phyloP scores from a whole-genome alignment of 345 rosid species.

The Limnanthes douglasii region DNA sequence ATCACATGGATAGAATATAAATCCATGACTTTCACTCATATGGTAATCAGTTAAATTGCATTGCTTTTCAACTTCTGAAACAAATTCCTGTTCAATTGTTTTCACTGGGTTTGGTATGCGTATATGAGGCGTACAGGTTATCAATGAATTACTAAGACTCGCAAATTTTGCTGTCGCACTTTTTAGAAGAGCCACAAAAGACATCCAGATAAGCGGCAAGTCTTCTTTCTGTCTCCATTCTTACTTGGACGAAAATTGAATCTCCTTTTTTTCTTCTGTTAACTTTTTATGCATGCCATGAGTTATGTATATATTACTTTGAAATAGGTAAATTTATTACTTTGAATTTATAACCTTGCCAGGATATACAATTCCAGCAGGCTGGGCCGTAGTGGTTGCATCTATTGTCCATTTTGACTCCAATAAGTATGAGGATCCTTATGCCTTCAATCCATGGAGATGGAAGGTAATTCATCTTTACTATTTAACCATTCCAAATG shows the following conservation, averaged over 20 bases:
- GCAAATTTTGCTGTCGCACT: constrained; percentile 21
- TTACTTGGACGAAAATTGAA: background rate
- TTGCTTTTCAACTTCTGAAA: background rate
- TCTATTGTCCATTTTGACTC: constrained; percentile 68
- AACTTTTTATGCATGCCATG: too few species aligned
- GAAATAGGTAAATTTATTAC: background rate
- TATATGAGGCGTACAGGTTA: constrained; percentile 15
- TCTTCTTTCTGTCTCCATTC: background rate
- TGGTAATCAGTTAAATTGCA: too few species aligned
- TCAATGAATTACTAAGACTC: constrained; percentile 29
- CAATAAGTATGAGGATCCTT: constrained; percentile 49
- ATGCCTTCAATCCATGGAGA: constrained; percentile 68
- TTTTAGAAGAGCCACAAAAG: constrained; percentile 19
- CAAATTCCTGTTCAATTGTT: background rate
- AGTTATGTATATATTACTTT: background rate
- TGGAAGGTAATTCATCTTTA: constrained; percentile 43
- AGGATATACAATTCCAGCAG: constrained; percentile 30
- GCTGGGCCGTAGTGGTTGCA: constrained; percentile 26
- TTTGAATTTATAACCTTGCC: background rate
- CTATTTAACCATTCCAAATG: background rate
- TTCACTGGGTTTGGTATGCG: background rate
- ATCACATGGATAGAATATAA: constrained; percentile 17
- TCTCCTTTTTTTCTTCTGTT: too few species aligned
- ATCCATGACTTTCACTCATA: constrained; percentile 18
- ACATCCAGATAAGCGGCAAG: constrained; percentile 19